Evolutionary conservation across 192 early-diverging fungal genomes (phyloP).

Genomic region (Linnemannia zychae): DNA sequence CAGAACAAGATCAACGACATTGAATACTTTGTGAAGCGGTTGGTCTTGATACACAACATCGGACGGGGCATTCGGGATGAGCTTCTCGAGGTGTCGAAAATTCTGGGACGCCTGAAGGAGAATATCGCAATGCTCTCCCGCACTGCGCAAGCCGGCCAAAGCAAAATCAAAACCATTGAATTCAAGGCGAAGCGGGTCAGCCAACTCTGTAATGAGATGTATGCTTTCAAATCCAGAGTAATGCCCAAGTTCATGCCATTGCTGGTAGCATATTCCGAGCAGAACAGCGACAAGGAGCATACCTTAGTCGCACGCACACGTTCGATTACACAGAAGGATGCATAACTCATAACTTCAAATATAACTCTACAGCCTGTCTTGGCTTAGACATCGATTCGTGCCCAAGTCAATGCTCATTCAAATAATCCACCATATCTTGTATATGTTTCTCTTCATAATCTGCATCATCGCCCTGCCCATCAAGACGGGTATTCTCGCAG

Average conservation of each 20-base stretch:
- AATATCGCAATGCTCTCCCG: constrained; percentile 13
- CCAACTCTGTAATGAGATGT: constrained; percentile 13
- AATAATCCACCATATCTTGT: neutral
- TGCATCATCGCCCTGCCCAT: no score
- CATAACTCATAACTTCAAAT: constrained; percentile 3
- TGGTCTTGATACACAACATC: neutral
- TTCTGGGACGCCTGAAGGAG: constrained; percentile 9
- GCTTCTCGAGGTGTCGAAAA: neutral
- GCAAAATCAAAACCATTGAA: constrained; percentile 1
- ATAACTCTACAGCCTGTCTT: constrained; percentile 8
- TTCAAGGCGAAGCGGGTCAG: neutral
- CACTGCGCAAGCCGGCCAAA: constrained; percentile 3
- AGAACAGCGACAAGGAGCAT: neutral
- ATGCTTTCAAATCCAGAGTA: constrained; percentile 14
- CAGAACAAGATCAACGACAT: constrained; percentile 7
- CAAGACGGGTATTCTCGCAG: neutral
- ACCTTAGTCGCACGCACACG: neutral
- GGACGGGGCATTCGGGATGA: constrained; percentile 7
- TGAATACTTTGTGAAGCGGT: constrained; percentile 2
- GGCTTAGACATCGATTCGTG: neutral
- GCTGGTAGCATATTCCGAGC: constrained; percentile 8
- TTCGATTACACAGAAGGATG: constrained; percentile 11
- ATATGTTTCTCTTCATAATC: no score
- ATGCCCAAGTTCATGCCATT: constrained; percentile 13
- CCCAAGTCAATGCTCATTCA: neutral